Conservation (phyloP, 805 yeast species). For the Groenewaldozyma salmanticensis region DNA sequence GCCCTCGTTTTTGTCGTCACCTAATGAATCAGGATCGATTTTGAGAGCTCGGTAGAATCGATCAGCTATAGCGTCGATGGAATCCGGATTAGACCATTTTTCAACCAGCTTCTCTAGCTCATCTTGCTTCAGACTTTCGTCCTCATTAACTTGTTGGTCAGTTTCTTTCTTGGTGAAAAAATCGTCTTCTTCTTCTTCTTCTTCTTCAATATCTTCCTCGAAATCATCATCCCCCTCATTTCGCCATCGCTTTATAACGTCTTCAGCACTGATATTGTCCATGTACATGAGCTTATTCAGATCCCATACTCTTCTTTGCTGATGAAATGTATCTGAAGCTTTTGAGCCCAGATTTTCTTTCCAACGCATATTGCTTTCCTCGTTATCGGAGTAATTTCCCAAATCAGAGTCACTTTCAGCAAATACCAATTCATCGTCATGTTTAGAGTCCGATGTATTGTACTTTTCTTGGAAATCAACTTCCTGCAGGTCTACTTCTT, state of each 20-base stretch:
- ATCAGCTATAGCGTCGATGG: constrained; percentile 10
- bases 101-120: constrained; percentile 10
- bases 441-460: constrained; percentile 26
- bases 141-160: constrained; percentile 7
- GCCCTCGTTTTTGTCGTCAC: constrained; percentile 16
- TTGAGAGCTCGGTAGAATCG: constrained; percentile 18
- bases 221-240: constrained; percentile 18
- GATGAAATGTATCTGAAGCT: constrained; percentile 55
- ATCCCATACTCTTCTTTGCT: constrained; percentile 59
- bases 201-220: constrained; percentile 20
- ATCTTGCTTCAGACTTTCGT: constrained; percentile 13
- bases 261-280: constrained; percentile 61
- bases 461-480: constrained; percentile 13
- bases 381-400: constrained; percentile 33
- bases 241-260: constrained; percentile 24
- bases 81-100: constrained; percentile 16
- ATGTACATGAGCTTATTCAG: constrained; percentile 71
- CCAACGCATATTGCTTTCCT: constrained; percentile 23
- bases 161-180: constrained; percentile 19
- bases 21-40: constrained; percentile 18
- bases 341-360: constrained; percentile 29
- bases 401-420: constrained; percentile 34
- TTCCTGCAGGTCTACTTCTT: constrained; percentile 13
- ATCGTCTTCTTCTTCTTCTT: constrained; percentile 26
- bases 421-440: constrained; percentile 38